Base-by-base conservation (phyloP, 2,329 filamentous ascomycete species). In the Aureobasidium zeae region DNA sequence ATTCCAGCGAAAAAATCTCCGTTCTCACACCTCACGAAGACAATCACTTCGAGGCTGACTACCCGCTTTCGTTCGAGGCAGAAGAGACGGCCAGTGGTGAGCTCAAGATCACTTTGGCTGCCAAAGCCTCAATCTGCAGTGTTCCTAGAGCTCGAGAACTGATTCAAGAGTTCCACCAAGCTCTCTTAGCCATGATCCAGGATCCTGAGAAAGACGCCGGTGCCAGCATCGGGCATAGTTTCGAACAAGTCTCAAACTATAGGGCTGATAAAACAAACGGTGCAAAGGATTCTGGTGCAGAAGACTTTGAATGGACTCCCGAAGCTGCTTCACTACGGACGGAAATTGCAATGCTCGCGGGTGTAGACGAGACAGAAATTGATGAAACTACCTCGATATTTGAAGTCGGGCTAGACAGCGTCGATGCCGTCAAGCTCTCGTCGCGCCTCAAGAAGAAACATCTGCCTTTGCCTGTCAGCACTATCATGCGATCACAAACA, bases 381-480 rank as follows among this genome's bases (percentile, higher is more conserved):
- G 59, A 64, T 2, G 72, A 75, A 39, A 62, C 68, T 5, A 77
- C 76, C 0, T 81, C 81, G 0, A 76, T 95, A 9, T 79, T 93
- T 28, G 79, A 89, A 52, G 71, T 95, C 22, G 88, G 88, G 0
- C 71, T 95, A 5, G 89, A 95, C 65, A 94, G 88, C 55, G 93
- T 95, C 46, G 88, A 95, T 60, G 76, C 83, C 2, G 89, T 95
- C 59, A 93, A 86, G 54, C 66, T 95, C 0, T 82, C 84, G 0
- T 79, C 86, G 0, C 73, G 78, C 42, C 68, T 94, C 2, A 82
- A 74, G 50, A 74, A 71, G 32, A 62, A 63, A 4, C 73, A 72
- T 0, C 64, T 91, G 15, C 57, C 65, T 1, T 59, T 94, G 9
- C 67, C 80, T 0, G 77, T 88, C n/a, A 84, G 85, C 51, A 69